Base-by-base conservation (phyloP, 768 basidiomycete genomes). In the Lactifluus subvellereus region DNA sequence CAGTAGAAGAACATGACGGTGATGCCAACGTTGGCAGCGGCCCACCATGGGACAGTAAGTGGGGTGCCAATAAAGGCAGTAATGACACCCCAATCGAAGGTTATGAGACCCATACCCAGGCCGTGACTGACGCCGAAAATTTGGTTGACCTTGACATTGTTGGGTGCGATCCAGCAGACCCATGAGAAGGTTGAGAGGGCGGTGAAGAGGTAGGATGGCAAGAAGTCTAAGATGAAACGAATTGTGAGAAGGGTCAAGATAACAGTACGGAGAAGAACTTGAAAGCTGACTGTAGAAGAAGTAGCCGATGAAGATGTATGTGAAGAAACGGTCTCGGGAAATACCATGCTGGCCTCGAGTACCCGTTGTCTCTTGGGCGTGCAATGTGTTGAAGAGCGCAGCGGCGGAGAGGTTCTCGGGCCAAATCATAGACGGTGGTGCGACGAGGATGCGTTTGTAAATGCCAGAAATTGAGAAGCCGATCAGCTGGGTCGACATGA, bases 1-100 rank as follows among this genome's bases (percentile, higher is more conserved):
- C 77, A 91, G 75, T 85, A 87, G 75, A 91, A 82, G 2, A 86
- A 78, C 4, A 85, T 74, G 67, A 90, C 86, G 33, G 86, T 84
- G 53, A 71, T 75, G 3, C 80, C 72, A 58, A 89, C 76, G 72
- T 91, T 90, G 11, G 85, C 88, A 70, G 86, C 83, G 2, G 87
- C 88, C 88, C 88, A 90, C 88, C 88, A 92, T 2, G 90, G 90
- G 10, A 87, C 84, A 5, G 87, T 84, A 51, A 92, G 82, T 0
- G 90, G 90, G 22, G 83, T 83, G n/a, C 82, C 82, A 57, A 2
- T 27, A 27, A 27, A 85, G 88, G 8, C 84, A 57, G 14, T 81
- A 62, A 87, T 83, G 71, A 88, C 85, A 3, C 85, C 77, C 91
- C 90, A 93, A 67, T 92, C 90, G 71, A 93, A 90, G 37, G 88